Percentiles rank a stretch among this genome's conserved stretches.
Conservation (phyloP, 108 stramenopile genomes). For the Cyclotella baltica region DNA sequence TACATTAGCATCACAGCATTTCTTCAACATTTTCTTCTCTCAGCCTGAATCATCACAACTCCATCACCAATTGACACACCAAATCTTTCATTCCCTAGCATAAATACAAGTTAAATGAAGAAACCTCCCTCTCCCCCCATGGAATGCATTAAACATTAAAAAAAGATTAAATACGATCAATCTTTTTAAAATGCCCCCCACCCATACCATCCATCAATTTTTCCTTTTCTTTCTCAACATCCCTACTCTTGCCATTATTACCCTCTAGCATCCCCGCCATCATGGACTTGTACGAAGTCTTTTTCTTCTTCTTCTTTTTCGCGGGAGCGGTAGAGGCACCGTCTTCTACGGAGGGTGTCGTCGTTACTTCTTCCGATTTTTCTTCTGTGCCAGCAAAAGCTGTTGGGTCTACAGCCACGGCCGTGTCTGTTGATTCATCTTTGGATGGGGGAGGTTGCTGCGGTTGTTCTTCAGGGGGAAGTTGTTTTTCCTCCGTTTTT, state of each 20-base stretch:
- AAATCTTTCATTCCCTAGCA: too few relatives aligned
- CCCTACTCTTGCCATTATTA: conserved; percentile 16
- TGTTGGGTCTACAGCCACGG: background rate
- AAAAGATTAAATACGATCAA: conserved; percentile 75
- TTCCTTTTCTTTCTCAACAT: conserved; percentile 71
- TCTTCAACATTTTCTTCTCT: too few relatives aligned
- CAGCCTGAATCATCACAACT: too few relatives aligned
- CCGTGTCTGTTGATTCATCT: background rate
- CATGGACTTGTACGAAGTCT: conserved; percentile 81
- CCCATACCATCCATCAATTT: conserved; percentile 70
- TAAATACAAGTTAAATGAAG: too few relatives aligned
- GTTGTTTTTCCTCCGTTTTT: too few relatives aligned
- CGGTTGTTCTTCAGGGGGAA: background rate
- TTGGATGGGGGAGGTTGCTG: background rate
- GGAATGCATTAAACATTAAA: background rate
- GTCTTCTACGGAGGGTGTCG: background rate
- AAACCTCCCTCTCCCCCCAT: background rate
- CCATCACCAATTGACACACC: too few relatives aligned
- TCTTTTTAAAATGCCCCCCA: conserved; percentile 81
- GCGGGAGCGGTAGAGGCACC: conserved; percentile 16
- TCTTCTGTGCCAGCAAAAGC: conserved; percentile 6
- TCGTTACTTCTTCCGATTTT: background rate
- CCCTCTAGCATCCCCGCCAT: conserved; percentile 70
- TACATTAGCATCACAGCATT: too few relatives aligned
- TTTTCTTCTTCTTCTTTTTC: conserved; percentile 88